Base-by-base conservation (phyloP, 2,329 filamentous ascomycete genomes). In the Chalara sp. region DNA sequence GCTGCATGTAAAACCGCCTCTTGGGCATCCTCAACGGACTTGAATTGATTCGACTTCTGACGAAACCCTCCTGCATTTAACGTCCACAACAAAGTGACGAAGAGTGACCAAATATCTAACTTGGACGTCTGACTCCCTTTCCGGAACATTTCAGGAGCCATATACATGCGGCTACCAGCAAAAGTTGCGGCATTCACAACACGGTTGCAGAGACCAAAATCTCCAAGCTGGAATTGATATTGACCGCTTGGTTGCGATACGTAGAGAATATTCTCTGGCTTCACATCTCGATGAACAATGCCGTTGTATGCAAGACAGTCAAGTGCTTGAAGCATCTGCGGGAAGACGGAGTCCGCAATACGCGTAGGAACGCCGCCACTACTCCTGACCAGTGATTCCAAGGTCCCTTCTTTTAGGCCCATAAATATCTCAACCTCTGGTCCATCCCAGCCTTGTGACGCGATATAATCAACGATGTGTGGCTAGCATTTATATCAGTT, bases 211-310 rank as follows among this genome's bases (percentile, higher is more conserved):
- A 53, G 47, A 21, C 51, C 47, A 50, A 53, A 53, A 54, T 51
- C 52, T 51, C 48, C 43, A 5, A 54, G 52, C 35, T 51, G 46
- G 46, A 51, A 54, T 35, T 54, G 42, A 51, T 54, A 51, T 49
- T 47, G 28, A 41, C 43, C 48, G 35, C 13, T 29, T 29, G 49
- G 46, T 12, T 47, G 46, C 46, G 30, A 54, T 41, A 51, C 32
- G 21, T 49, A 54, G 45, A 54, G 48, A 46, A 97, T 97, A 12
- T 57, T 55, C 42, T 21, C 21, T 21, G 21, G 21, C 21, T 21
- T 21, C 70, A 97, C 96, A 62, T 97, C 92, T 52, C 92, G 86
- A 68, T 97, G 92, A 6, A 96, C 89, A 66, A 97, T 95, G 62
- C 92, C 93, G 8, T 55, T 39, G 1, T 12, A 50, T 47, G 45